Conservation (phyloP, 2,329 filamentous ascomycete genomes). For the Scedosporium aurantiacum region DNA sequence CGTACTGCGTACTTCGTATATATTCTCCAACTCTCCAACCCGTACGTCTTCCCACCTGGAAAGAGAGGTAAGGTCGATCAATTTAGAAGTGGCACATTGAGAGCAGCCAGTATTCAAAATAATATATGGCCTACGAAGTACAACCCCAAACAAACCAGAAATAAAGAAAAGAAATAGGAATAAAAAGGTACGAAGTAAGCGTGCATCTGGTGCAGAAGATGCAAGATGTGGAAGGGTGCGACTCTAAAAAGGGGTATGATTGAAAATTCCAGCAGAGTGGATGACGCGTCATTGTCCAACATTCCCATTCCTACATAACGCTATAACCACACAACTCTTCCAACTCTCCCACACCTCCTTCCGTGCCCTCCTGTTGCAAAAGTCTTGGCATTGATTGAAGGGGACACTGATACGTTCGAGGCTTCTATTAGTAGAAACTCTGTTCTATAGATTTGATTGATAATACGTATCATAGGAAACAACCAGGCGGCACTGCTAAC, state of each 20-base stretch:
- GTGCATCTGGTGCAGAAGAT: background rate
- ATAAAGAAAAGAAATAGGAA: no score
- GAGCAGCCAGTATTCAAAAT: background rate
- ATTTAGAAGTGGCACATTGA: background rate
- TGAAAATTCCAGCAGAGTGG: conserved; percentile 1
- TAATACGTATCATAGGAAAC: no score
- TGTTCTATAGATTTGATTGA: no score
- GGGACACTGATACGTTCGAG: no score
- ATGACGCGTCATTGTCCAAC: conserved; percentile 4
- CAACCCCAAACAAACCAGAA: background rate
- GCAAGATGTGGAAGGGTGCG: background rate
- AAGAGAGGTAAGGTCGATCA: background rate
- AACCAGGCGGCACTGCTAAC: no score
- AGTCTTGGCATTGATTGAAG: no score
- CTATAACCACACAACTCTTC: background rate
- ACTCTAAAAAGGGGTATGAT: background rate
- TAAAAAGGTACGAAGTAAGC: no score
- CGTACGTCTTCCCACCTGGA: no score
- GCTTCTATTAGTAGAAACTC: no score
- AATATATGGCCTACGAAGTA: background rate
- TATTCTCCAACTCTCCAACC: no score
- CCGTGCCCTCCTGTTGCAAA: no score
- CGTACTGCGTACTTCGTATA: no score
- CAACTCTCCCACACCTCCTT: background rate
- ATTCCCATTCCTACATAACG: background rate